These are phyloP conservation scores for Pythium monospermum DNA, from an alignment of 352 stramenopile species.

Conservation along the genomic window DNA sequence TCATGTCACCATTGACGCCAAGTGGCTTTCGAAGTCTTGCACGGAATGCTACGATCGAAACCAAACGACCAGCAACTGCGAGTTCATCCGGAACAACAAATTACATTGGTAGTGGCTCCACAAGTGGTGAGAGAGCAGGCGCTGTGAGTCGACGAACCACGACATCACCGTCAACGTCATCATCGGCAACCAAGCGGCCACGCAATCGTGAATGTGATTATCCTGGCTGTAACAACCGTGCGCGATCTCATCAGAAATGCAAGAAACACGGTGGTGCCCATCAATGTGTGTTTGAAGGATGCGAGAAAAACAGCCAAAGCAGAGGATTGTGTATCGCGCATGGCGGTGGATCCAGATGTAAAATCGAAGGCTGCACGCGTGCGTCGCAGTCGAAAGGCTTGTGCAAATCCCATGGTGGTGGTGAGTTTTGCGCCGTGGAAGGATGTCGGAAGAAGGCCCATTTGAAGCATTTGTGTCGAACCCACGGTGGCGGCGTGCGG, in stretches of 20 bases:
- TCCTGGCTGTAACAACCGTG: conserved; percentile 69
- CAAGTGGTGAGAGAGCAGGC: too few species aligned
- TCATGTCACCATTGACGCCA: neutral
- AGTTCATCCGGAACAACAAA: neutral
- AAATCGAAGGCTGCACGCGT: conserved; percentile 69
- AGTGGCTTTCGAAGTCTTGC: conserved; percentile 32
- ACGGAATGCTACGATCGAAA: conserved; percentile 35
- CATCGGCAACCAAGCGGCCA: conserved; percentile 23
- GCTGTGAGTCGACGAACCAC: too few species aligned
- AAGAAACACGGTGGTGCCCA: conserved; percentile 87
- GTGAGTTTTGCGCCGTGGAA: conserved; percentile 76
- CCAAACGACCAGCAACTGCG: conserved; percentile 22
- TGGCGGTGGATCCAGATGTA: conserved; percentile 75
- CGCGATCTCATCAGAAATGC: conserved; percentile 83
- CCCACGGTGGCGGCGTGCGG: conserved; percentile 78
- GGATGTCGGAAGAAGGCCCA: conserved; percentile 85
- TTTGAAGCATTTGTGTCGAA: conserved; percentile 79
- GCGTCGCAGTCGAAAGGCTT: conserved; percentile 82
- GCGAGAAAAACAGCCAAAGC: conserved; percentile 86
- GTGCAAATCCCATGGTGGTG: conserved; percentile 82
- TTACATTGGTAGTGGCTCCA: neutral
- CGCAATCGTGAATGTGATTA: conserved; percentile 65
- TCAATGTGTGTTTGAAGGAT: conserved; percentile 80
- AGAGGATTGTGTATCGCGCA: conserved; percentile 82
- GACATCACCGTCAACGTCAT: conserved; percentile 16